These are phyloP conservation scores for Cercospora citrullina DNA, from an alignment of 2,329 filamentous ascomycete species.

Conservation along the genomic window DNA sequence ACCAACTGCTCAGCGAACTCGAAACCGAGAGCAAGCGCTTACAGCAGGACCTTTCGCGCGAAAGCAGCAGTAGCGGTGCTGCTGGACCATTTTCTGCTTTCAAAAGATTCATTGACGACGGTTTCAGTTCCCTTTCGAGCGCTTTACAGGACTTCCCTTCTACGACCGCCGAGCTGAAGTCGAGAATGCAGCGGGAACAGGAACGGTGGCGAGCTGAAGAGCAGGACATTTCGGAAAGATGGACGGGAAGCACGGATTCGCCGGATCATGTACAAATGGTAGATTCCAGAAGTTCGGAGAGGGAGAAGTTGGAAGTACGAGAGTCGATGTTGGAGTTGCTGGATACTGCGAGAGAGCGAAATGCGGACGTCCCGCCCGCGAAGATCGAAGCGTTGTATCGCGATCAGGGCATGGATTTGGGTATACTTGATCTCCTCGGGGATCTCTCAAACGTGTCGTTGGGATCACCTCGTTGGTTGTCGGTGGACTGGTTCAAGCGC, in stretches of 20 bases:
- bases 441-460: slow-evolving; percentile 20
- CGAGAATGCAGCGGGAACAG: slow-evolving; percentile 30
- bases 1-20: slow-evolving; percentile 18
- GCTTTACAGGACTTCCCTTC: slow-evolving; percentile 53
- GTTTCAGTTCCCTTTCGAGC: slow-evolving; percentile 52
- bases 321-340: slow-evolving; percentile 29
- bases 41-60: slow-evolving; percentile 8
- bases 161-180: slow-evolving; percentile 42
- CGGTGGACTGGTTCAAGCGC: slow-evolving; percentile 40
- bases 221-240: slow-evolving; percentile 31
- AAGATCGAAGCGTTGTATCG: slow-evolving; percentile 34
- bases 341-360: slow-evolving; percentile 29
- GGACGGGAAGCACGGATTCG: slow-evolving; percentile 30
- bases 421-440: slow-evolving; percentile 28
- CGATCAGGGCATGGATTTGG: slow-evolving; percentile 27
- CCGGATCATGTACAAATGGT: slow-evolving; percentile 29
- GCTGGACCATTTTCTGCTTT: slow-evolving; percentile 60
- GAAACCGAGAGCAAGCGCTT: slow-evolving; percentile 17
- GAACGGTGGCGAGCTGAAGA: slow-evolving; percentile 28
- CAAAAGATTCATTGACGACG: slow-evolving; percentile 61
- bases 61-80: slow-evolving; percentile 3
- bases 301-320: slow-evolving; percentile 25
- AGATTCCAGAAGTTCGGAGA: slow-evolving; percentile 18
- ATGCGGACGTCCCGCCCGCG: slow-evolving; percentile 26
- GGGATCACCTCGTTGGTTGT: slow-evolving; percentile 34